These are phyloP conservation scores for Cytospora mali DNA, from an alignment of 2,329 filamentous ascomycete genomes.

Conservation along the genomic window DNA sequence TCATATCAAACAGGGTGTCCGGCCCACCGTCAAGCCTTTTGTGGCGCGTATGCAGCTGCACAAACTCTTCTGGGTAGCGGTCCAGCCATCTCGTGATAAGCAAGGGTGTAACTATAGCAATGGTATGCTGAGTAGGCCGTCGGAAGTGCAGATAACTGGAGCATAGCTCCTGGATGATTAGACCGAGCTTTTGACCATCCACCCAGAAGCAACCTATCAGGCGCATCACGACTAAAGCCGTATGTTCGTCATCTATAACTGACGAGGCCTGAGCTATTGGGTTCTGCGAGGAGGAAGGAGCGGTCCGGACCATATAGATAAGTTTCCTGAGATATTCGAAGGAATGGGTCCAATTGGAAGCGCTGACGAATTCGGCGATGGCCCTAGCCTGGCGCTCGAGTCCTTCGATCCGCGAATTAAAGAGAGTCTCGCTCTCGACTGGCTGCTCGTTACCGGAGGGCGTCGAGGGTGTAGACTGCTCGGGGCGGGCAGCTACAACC, in stretches of 20 bases:
- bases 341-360: conserved; percentile 62
- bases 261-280: conserved; percentile 41
- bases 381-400: conserved; percentile 58
- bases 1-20: conserved; percentile 72
- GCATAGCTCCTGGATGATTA: conserved; percentile 67
- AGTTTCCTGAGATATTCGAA: conserved; percentile 61
- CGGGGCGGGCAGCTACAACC: conserved; percentile 37
- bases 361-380: conserved; percentile 66
- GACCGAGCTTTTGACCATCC: conserved; percentile 61
- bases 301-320: conserved; percentile 54
- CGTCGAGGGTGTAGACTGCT: conserved; percentile 33
- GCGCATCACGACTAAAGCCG: conserved; percentile 57
- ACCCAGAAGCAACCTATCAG: conserved; percentile 67
- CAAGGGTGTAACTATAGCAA: conserved; percentile 64
- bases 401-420: conserved; percentile 44
- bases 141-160: conserved; percentile 68
- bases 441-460: conserved; percentile 38
- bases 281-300: conserved; percentile 43
- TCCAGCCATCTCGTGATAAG: conserved; percentile 69
- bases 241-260: conserved; percentile 53
- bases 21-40: conserved; percentile 66
- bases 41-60: conserved; percentile 61
- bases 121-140: conserved; percentile 63
- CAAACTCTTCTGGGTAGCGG: conserved; percentile 65
- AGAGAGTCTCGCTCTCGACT: conserved; percentile 38